Base-by-base conservation (phyloP, 2,329 filamentous ascomycete species). In the Alternaria longipes region DNA sequence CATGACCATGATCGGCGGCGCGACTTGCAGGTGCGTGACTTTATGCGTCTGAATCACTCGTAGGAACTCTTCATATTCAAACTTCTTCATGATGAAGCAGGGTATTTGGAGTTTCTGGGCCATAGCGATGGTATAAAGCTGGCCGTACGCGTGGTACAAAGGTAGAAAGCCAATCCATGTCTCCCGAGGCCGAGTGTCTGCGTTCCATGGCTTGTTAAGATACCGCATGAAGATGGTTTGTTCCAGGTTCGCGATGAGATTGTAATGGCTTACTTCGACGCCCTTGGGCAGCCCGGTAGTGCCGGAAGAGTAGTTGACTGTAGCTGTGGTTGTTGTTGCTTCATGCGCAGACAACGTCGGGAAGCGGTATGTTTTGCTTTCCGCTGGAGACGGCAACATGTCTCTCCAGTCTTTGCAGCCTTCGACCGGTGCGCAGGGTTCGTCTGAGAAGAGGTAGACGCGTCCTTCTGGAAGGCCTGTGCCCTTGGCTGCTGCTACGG, bases 281-380 rank as follows among this genome's bases (percentile, higher is more conserved):
- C 83, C 83, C 67, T 86, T 85, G 6, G 84, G 83, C 6, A 85
- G 71, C 3, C 84, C 84, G 0, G 83, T 85, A 0, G 84, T 86
- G 1, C 84, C 84, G 7, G 81, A 84, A 26, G 80, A 83, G 72
- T 83, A 85, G 66, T 85, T 85, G 65, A 85, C 81, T 5, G 81
- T 84, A 28, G 79, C 79, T 34, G 77, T 72, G 1, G 76, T 81
- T 8, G 56, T 68, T 2, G 54, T 63, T 12, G 74, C 51, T 62
- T 78, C 73, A 16, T 68, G 32, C 30, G 67, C 66, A 16, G 69
- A 71, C n/a, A 78, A 58, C 1, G 47, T 28, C 2, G 73, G 71
- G 54, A 74, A 78, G 1, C 60, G 36, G 54, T 75, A 77, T 9
- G 53, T 52, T 28, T 74, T 68, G 12, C 59, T 74, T 56, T 78